Evolutionary conservation across 1,139 yeast species (phyloP), one percentile per base, ranked within the genome.

Genomic region (Geotrichum klebahnii): DNA sequence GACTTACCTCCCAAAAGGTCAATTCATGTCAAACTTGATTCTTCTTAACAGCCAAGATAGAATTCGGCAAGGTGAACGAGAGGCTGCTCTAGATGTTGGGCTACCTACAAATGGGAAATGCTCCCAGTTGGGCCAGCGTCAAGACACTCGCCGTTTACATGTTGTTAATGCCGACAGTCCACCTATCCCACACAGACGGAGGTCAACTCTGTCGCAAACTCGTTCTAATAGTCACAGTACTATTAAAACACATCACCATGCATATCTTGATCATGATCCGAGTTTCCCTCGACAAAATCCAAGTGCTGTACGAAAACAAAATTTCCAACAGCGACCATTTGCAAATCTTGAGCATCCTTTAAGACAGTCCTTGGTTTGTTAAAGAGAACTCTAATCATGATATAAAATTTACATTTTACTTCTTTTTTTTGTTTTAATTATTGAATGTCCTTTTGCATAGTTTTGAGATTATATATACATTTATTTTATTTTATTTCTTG

Each of bases 11-110:
- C 46, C 46, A 16, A 23, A 34, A 26, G 46, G 46, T 12, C 46
- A 43, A 26, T 16, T 43, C 17, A 43, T 43, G 46, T 37, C 46
- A 2, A 34, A 34, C 5, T 22, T 43, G 34, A 43, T 43, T 5
- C 24, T 43, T 12, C 40, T 43, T 10, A 43, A 43, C 26, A 35
- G 29, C 24, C 28, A 43, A 26, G 23, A 34, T 16, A 14, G 34
- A 19, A 26, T 23, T 9, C 31, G 17, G 41, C 16, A n/a, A n/a
- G 6, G 5, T 10, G 41, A 28, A 22, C 14, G 17, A 37, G 31
- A 23, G 10, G 19, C 12, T 19, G 41, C 14, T 16, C 16, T 37
- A 16, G 41, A 22, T 10, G 41, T 14, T 12, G 24, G 40, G 40
- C 26, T 5, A 19, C 39, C 37, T 2, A 16, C 12, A 33, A 3